Conservation (phyloP, 2,329 filamentous ascomycete genomes). For the Huntiella decipiens region DNA sequence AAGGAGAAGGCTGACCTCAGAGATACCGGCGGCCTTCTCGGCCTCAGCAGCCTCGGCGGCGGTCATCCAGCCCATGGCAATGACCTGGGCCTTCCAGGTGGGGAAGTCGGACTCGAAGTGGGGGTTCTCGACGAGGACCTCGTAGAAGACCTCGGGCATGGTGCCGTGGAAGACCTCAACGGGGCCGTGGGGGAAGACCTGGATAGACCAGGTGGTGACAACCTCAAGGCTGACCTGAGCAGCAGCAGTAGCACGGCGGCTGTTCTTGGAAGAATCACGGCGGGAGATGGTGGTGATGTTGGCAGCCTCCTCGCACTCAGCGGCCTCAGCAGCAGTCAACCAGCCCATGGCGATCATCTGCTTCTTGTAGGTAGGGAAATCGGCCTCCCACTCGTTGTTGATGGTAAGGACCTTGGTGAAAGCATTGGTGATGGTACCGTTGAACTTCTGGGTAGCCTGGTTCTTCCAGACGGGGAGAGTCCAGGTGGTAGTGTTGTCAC, state of each 20-base stretch:
- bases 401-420: constrained; percentile 1
- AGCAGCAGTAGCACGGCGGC: no score
- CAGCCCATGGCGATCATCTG: constrained; percentile 7
- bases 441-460: background rate
- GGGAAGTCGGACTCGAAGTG: constrained; percentile 9
- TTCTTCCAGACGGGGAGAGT: background rate
- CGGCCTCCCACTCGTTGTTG: constrained; percentile 5
- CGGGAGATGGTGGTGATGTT: background rate
- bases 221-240: no score
- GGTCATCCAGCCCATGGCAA: constrained; percentile 9
- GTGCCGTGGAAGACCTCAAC: constrained; percentile 1
- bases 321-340: constrained; percentile 2
- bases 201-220: constrained; percentile 5
- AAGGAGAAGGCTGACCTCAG: background rate
- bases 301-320: background rate
- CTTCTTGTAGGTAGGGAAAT: constrained; percentile 8
- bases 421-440: constrained; percentile 1
- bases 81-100: constrained; percentile 6
- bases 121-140: constrained; percentile 6
- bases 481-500: background rate
- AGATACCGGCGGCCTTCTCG: background rate
- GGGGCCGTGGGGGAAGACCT: background rate
- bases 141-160: constrained; percentile 1
- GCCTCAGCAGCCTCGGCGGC: constrained; percentile 1
- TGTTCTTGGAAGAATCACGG: no score